phyloP scores from a whole-genome alignment of 1,139 yeast genomes.

The Blastobotrys aristatus region DNA sequence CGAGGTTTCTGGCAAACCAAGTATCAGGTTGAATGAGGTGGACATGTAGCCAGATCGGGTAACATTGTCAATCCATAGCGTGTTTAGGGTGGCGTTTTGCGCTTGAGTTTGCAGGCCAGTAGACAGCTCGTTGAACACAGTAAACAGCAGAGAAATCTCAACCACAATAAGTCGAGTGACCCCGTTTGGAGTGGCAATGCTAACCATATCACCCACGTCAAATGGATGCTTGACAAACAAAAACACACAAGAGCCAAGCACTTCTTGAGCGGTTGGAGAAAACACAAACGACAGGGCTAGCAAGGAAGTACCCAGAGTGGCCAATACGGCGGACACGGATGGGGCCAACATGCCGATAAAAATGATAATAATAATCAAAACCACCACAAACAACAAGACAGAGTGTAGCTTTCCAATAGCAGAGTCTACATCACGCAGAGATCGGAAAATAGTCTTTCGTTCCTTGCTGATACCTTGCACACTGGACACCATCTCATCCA shows the following conservation, averaged over 20 bases:
- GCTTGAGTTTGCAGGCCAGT: constrained; percentile 36
- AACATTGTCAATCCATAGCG: constrained; percentile 38
- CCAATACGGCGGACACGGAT: constrained; percentile 38
- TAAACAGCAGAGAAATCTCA: constrained; percentile 37
- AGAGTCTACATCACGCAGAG: constrained; percentile 39
- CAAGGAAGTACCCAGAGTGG: constrained; percentile 40
- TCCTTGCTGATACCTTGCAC: constrained; percentile 35
- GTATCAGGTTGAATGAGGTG: constrained; percentile 25
- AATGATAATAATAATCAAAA: constrained; percentile 34
- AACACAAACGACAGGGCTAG: constrained; percentile 40
- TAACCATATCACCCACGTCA: constrained; percentile 41
- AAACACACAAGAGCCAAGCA: constrained; percentile 39
- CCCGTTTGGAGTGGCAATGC: constrained; percentile 25
- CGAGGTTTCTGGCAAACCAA: constrained; percentile 39
- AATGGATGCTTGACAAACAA: constrained; percentile 42
- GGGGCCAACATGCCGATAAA: constrained; percentile 42
- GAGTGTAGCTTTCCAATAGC: constrained; percentile 39
- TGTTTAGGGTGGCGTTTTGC: constrained; percentile 37
- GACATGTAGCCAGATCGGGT: constrained; percentile 37
- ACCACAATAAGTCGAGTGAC: constrained; percentile 29
- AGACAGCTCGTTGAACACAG: constrained; percentile 33
- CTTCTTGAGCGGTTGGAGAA: constrained; percentile 38
- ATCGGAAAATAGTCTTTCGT: constrained; percentile 35
- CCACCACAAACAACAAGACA: constrained; percentile 35
- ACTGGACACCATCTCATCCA: constrained; percentile 37